Conservation (phyloP, 1,284 basidiomycete species). For the Papiliotrema laurentii region DNA sequence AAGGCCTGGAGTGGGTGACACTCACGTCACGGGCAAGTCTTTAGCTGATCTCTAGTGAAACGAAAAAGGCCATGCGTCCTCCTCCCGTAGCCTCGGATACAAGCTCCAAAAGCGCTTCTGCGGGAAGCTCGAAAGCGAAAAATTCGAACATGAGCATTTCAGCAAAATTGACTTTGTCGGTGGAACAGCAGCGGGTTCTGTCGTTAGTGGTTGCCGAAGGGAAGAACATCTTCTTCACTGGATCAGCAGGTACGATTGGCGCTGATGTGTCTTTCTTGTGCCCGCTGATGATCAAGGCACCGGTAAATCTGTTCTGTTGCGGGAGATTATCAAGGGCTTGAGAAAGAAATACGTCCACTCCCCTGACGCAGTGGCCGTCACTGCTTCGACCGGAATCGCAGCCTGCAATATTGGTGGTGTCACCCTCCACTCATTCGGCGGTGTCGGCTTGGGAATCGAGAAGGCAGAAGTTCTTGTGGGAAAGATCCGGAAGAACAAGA, state of each 20-base stretch:
- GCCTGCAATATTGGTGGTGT: slow-evolving; percentile 90
- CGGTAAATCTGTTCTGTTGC: slow-evolving; percentile 89
- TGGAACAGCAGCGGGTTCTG: slow-evolving; percentile 78
- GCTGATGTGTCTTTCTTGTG: neutral
- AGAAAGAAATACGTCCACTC: slow-evolving; percentile 52
- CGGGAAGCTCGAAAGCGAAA: slow-evolving; percentile 2
- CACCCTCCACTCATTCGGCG: slow-evolving; percentile 88
- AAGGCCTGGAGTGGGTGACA: slow-evolving; percentile 24
- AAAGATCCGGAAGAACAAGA: slow-evolving; percentile 69
- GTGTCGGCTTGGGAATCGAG: slow-evolving; percentile 79
- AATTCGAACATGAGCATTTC: slow-evolving; percentile 42
- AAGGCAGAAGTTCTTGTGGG: slow-evolving; percentile 58
- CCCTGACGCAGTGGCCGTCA: slow-evolving; percentile 68
- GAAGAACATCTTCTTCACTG: slow-evolving; percentile 91
- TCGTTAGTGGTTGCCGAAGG: slow-evolving; percentile 63
- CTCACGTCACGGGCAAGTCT: neutral
- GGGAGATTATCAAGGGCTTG: slow-evolving; percentile 73
- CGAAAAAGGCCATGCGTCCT: slow-evolving; percentile 1
- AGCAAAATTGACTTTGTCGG: slow-evolving; percentile 58
- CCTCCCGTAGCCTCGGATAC: no score
- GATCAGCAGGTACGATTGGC: slow-evolving; percentile 72
- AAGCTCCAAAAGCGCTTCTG: no score
- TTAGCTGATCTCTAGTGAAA: neutral
- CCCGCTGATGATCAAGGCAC: slow-evolving; percentile 60
- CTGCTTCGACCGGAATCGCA: slow-evolving; percentile 86